Base-by-base conservation (phyloP, 257 asterid species). In the Gentiana straminea region DNA sequence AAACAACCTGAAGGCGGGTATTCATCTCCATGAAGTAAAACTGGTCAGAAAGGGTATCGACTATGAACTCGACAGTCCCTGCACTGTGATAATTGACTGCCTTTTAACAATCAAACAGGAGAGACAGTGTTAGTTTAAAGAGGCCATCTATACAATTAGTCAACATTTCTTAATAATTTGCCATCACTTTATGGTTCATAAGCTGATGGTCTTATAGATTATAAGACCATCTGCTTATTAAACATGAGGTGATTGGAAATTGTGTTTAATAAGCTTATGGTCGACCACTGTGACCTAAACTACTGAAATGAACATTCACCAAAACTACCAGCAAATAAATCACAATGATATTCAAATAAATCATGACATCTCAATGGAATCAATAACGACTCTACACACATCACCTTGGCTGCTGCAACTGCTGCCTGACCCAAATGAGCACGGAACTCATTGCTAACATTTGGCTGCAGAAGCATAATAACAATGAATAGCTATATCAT, bases 11-110 rank as follows among this genome's bases (percentile, higher is more conserved):
- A 63, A 92, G 96, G 55, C 98, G 97, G 72, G 98, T 92, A 74
- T 92, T 92, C 98, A 92, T 92, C 97, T 92, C 98, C 98, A 92
- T 92, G 73, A 92, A 92, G 78, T 85, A 84, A 70, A 92, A 92
- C 49, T 86, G 65, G 64, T 91, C 98, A 33, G 95, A 77, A 68
- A 65, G 60, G 38, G 97, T 88, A 77, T 92, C 98, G 68, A 92
- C 84, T 60, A 92, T 92, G 63, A 92, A 92, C 75, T 92, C 98
- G 57, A 92, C 97, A 46, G 98, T 92, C 62, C 98, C 98, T 49
- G 97, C 97, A 80, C 62, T 92, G 72, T 83, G 76, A 73, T 92
- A 92, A 75, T 65, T 67, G 74, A 92, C 98, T 70, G 95, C 98
- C 98, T 92, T 41, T 69, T 61, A 77, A 59, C 56, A 68, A 52